Evolutionary conservation across 208 protist genomes (phyloP), one percentile per base, ranked within the genome.

Genomic region (Crithidia brevicula): DNA sequence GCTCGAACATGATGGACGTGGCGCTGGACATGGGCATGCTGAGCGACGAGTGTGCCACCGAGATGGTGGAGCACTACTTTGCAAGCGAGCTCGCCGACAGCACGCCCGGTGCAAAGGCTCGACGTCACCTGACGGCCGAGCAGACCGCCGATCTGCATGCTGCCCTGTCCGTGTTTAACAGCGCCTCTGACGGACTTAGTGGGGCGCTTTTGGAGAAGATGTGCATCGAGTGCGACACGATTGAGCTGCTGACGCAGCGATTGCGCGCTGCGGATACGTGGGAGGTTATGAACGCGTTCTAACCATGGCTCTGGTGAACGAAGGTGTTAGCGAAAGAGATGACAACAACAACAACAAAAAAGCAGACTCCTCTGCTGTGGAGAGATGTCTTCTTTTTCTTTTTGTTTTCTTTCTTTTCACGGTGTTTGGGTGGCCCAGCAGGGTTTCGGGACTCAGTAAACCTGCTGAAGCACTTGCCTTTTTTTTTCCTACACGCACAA

Each of bases 1-100:
- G 73, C 30, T 79, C 91, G 11, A 83, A 90, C 47, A 75, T 95
- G 27, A 49, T 96, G 36, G 82, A 89, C 47, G 30, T 95, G 15
- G 80, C 71, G 30, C 33, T 96, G 42, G 58, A 95, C 36, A 83
- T 98, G 82, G 83, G 73, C 15, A 60, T 82, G 45, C 47, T 93
- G 13, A 57, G 74, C 27, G 56, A 58, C 4, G 72, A 52, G 30
- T 64, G 74, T 25, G 82, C 84, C 7, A 59, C 72, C 23, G 59
- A 92, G 58, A 84, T 93, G 78, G 57, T 93, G 11, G 56, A 64
- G 52, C 79, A 89, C 74, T 91, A 93, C 76, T 91, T 79, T 45
- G 58, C 59, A 13, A 66, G 72, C 18, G 63, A 77, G 28, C 70
- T 75, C 23, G 30, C 38, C 9, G 47, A 49, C 33, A 15, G n/a